Percentiles rank a stretch among this genome's conserved stretches.
Evolutionary conservation across 129 eudicot species (phyloP).

Genomic region (Ambrosia trifida): DNA sequence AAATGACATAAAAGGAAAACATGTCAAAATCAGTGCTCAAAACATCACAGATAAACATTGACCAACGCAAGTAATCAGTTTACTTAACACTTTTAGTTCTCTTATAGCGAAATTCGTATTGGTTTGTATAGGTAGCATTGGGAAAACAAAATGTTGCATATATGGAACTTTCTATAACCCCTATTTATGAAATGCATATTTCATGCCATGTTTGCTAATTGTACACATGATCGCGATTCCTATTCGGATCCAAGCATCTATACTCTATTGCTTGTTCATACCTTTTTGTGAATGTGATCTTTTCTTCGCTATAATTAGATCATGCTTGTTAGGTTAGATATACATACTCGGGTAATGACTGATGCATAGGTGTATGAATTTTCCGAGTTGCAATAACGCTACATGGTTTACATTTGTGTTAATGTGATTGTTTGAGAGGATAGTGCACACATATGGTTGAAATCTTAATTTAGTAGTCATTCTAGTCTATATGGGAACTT

Average conservation of each 20-base stretch:
- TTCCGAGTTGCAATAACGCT: neutral
- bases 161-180: neutral
- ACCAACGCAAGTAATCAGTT: neutral
- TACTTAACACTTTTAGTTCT: neutral
- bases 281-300: neutral
- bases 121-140: neutral
- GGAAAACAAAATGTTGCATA: neutral
- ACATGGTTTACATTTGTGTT: neutral
- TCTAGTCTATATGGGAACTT: neutral
- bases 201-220: constrained; percentile 4
- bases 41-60: neutral
- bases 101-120: neutral
- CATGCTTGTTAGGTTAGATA: constrained; percentile 1
- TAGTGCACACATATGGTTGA: neutral
- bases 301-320: neutral
- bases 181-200: neutral
- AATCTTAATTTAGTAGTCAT: neutral
- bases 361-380: neutral
- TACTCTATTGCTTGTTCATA: constrained; percentile 13
- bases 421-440: neutral
- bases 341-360: neutral
- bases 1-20: neutral
- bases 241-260: neutral
- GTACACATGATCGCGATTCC: constrained; percentile 9
- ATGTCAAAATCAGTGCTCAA: neutral